These are phyloP conservation scores for Pseudogymnoascus sp. DNA, from an alignment of 2,329 filamentous ascomycete genomes.

Conservation along the genomic window DNA sequence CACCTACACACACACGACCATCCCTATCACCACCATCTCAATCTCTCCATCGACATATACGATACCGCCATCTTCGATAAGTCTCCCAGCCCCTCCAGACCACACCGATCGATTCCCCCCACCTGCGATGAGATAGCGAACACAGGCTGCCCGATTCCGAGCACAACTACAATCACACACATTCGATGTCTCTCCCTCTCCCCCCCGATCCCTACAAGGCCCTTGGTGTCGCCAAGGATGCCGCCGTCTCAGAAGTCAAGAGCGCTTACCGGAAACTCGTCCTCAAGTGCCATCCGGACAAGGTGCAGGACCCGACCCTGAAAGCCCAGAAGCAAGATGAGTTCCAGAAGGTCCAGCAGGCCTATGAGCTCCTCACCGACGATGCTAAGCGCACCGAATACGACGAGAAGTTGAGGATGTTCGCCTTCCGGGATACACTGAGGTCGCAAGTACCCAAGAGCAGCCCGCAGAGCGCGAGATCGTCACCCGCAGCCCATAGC, in stretches of 20 bases:
- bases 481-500: constrained; percentile 24
- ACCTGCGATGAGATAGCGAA: constrained; percentile 5
- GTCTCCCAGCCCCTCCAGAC: background rate
- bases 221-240: constrained; percentile 65
- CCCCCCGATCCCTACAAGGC: constrained; percentile 65
- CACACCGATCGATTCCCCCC: background rate
- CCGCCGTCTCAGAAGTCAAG: constrained; percentile 63
- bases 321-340: constrained; percentile 75
- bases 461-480: constrained; percentile 24
- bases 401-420: constrained; percentile 64
- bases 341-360: constrained; percentile 87
- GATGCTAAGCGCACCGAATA: constrained; percentile 65
- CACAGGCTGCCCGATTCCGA: background rate
- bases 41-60: background rate
- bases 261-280: constrained; percentile 77
- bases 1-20: background rate
- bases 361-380: constrained; percentile 84
- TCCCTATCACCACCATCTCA: background rate
- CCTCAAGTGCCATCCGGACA: constrained; percentile 85
- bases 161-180: background rate
- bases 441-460: constrained; percentile 40
- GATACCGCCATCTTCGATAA: background rate
- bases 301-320: constrained; percentile 59
- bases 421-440: constrained; percentile 40
- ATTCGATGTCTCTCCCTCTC: constrained; percentile 20